phyloP scores from a whole-genome alignment of 495 filamentous ascomycete genomes.

The Trichocladium antarcticum region DNA sequence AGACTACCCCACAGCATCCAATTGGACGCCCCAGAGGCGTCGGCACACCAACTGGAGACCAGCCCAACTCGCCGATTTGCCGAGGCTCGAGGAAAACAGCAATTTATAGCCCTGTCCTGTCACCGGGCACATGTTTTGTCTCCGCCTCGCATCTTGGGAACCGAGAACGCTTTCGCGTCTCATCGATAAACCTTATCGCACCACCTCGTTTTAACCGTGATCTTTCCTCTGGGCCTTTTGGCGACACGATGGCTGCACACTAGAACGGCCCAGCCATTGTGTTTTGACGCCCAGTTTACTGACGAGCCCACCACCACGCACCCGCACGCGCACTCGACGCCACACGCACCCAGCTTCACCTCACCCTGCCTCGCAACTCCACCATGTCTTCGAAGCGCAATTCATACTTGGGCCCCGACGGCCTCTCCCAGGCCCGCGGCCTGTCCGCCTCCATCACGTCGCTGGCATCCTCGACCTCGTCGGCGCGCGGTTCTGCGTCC shows the following conservation, averaged over 20 bases:
- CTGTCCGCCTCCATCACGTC: constrained; percentile 41
- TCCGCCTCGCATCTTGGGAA: background rate
- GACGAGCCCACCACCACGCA: background rate
- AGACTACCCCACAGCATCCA: background rate
- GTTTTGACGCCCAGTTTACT: background rate
- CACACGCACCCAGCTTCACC: background rate
- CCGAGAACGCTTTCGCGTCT: background rate
- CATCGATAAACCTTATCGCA: constrained; percentile 6
- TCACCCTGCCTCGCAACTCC: background rate
- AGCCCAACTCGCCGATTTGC: background rate
- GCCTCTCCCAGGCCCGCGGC: constrained; percentile 12
- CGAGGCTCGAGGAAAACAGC: constrained; percentile 8
- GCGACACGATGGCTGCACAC: constrained; percentile 1
- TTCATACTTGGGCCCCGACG: constrained; percentile 17
- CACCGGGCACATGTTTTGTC: constrained; percentile 7
- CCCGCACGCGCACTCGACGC: background rate
- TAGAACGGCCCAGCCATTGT: background rate
- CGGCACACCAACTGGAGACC: background rate
- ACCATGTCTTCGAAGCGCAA: constrained; percentile 29
- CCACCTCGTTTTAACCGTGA: background rate
- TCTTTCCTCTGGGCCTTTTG: background rate
- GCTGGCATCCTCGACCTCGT: constrained; percentile 35
- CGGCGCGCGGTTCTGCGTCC: constrained; percentile 44
- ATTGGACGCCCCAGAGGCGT: background rate
- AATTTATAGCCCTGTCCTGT: background rate